Percentiles rank a stretch among this genome's conserved stretches.
Evolutionary conservation across 805 yeast genomes (phyloP).

Genomic region (Torulaspora franciscae): DNA sequence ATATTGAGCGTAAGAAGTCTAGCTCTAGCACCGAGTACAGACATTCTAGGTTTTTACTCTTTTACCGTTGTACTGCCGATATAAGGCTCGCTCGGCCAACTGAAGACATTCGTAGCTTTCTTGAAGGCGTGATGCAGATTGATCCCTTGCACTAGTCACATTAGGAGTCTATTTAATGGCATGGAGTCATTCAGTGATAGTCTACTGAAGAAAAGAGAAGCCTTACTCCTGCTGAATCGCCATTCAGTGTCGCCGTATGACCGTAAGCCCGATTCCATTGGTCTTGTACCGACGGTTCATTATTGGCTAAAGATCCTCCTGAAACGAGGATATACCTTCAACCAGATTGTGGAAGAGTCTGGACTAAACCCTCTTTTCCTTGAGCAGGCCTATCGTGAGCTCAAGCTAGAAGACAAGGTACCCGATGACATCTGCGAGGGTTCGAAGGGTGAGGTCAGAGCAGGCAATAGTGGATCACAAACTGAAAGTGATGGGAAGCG

Average conservation of each 20-base stretch:
- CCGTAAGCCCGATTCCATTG: neutral
- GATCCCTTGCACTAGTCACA: no score
- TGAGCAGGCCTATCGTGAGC: conserved; percentile 9
- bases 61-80: no score
- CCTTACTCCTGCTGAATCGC: neutral
- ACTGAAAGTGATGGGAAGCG: neutral
- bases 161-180: no score
- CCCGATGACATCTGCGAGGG: neutral
- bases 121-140: no score
- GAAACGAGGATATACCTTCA: conserved; percentile 8
- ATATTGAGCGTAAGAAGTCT: no score
- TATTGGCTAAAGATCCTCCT: conserved; percentile 9
- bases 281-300: conserved; percentile 4
- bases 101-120: no score
- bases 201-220: conserved; percentile 4
- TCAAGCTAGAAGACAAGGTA: conserved; percentile 1
- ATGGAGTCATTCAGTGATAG: conserved; percentile 4
- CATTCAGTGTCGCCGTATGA: neutral
- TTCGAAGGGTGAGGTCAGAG: neutral
- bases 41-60: no score
- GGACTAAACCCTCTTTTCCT: conserved; percentile 11
- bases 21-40: no score
- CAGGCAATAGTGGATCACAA: neutral
- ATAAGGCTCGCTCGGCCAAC: no score
- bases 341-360: conserved; percentile 8